Evolutionary conservation across 208 protist species (phyloP).

Genomic region (Leishmania amazonensis): DNA sequence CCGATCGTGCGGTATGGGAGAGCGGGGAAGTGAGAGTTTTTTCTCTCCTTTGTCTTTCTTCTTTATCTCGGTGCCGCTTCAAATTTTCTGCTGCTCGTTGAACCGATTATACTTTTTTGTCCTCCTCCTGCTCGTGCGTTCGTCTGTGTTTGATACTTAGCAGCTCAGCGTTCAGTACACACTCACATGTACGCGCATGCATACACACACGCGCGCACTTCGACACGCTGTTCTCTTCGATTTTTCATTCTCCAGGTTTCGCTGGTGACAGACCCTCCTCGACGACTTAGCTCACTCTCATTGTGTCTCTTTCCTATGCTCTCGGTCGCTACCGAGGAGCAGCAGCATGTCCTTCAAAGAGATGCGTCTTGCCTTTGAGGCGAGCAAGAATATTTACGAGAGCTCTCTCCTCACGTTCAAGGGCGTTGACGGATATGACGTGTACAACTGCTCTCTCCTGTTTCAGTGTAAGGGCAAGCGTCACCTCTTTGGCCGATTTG

Average conservation of each 20-base stretch:
- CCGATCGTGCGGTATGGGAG: background rate
- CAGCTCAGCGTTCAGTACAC: background rate
- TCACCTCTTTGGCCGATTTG: slow-evolving; percentile 47
- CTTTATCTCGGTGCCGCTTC: background rate
- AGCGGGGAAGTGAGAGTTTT: background rate
- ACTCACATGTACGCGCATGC: background rate
- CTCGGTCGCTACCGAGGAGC: background rate
- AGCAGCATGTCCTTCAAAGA: slow-evolving; percentile 13
- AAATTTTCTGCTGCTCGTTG: background rate
- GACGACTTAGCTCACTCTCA: background rate
- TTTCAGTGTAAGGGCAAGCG: slow-evolving; percentile 41
- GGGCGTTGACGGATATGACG: slow-evolving; percentile 41
- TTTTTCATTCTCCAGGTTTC: background rate
- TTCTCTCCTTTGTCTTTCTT: background rate
- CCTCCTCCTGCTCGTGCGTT: too few relatives aligned
- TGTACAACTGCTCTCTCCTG: slow-evolving; percentile 50
- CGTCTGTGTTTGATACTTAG: background rate
- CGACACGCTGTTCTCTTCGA: background rate
- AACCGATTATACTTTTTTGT: too few relatives aligned
- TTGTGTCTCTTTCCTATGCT: background rate
- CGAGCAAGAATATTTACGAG: slow-evolving; percentile 33
- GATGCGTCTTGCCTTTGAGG: slow-evolving; percentile 24
- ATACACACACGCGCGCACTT: background rate
- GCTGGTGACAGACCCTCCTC: background rate
- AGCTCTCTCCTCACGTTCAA: slow-evolving; percentile 43